Evolutionary conservation across 805 yeast species (phyloP).

Genomic region (Dipodascopsis uninucleata): DNA sequence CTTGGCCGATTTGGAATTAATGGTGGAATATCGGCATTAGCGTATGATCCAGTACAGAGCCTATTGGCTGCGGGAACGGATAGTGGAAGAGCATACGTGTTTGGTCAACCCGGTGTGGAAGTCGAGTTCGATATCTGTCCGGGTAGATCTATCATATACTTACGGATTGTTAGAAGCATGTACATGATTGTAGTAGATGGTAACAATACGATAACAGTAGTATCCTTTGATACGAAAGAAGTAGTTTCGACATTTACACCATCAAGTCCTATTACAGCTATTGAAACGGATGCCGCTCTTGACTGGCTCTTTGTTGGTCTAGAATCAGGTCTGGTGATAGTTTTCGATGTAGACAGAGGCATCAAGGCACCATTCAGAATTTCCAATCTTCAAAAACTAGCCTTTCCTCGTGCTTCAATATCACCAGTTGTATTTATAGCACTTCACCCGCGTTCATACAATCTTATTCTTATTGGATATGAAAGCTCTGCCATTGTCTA

Average conservation of each 20-base stretch:
- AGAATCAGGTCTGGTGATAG: constrained; percentile 65
- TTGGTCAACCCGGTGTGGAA: constrained; percentile 80
- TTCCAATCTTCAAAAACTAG: constrained; percentile 60
- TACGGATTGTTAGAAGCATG: constrained; percentile 73
- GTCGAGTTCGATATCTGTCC: constrained; percentile 56
- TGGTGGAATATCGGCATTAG: constrained; percentile 63
- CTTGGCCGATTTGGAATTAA: constrained; percentile 53
- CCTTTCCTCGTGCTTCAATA: constrained; percentile 34
- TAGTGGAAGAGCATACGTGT: constrained; percentile 65
- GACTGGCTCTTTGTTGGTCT: constrained; percentile 85
- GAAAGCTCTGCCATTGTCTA: constrained; percentile 64
- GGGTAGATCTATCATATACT: constrained; percentile 46
- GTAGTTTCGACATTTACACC: constrained; percentile 59
- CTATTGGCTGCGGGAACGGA: constrained; percentile 77
- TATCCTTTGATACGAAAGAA: constrained; percentile 63
- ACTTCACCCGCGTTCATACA: constrained; percentile 88
- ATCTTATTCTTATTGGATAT: constrained; percentile 71
- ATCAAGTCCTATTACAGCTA: constrained; percentile 62
- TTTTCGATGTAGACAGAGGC: constrained; percentile 81
- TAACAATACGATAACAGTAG: constrained; percentile 57
- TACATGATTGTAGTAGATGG: constrained; percentile 72
- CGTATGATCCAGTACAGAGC: constrained; percentile 86
- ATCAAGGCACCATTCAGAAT: constrained; percentile 59
- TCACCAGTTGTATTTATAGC: constrained; percentile 66
- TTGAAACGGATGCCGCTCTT: constrained; percentile 78